Evolutionary conservation across 2,329 filamentous ascomycete species (phyloP).

Genomic region (Bisporella sp.): DNA sequence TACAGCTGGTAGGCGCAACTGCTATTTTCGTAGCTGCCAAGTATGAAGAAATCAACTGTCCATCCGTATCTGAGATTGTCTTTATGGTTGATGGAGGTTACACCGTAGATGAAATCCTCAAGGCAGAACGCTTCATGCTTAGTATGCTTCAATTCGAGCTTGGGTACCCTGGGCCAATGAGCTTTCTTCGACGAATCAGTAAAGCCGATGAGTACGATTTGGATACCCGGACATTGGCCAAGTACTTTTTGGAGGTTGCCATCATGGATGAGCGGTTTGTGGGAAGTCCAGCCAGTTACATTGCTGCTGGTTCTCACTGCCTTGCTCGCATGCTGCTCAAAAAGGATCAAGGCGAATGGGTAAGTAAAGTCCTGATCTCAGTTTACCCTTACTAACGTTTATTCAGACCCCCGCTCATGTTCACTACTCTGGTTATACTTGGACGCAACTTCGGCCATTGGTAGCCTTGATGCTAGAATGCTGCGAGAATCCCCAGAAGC

Average conservation of each 20-base stretch:
- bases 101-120: slow-evolving; percentile 83
- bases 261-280: slow-evolving; percentile 99
- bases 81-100: slow-evolving; percentile 98
- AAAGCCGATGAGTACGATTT: slow-evolving; percentile 97
- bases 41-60: slow-evolving; percentile 98
- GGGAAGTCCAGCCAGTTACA: slow-evolving; percentile 80
- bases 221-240: slow-evolving; percentile 89
- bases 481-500: slow-evolving; percentile 71
- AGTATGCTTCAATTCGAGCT: slow-evolving; percentile 94
- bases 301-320: slow-evolving; percentile 88
- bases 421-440: slow-evolving; percentile 91
- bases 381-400: neutral
- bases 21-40: slow-evolving; percentile 95
- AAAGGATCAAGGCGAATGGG: slow-evolving; percentile 75
- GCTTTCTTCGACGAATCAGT: slow-evolving; percentile 92
- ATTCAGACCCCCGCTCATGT: slow-evolving; percentile 70
- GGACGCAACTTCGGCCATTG: slow-evolving; percentile 71
- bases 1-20: slow-evolving; percentile 93
- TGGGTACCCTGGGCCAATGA: slow-evolving; percentile 98
- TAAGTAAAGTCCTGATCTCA: slow-evolving; percentile 40
- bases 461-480: slow-evolving; percentile 79
- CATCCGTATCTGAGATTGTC: slow-evolving; percentile 88
- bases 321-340: slow-evolving; percentile 80
- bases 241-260: slow-evolving; percentile 95
- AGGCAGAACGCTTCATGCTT: slow-evolving; percentile 97